Conservation (phyloP, 73 alveolate species). For the Chromera velia region DNA sequence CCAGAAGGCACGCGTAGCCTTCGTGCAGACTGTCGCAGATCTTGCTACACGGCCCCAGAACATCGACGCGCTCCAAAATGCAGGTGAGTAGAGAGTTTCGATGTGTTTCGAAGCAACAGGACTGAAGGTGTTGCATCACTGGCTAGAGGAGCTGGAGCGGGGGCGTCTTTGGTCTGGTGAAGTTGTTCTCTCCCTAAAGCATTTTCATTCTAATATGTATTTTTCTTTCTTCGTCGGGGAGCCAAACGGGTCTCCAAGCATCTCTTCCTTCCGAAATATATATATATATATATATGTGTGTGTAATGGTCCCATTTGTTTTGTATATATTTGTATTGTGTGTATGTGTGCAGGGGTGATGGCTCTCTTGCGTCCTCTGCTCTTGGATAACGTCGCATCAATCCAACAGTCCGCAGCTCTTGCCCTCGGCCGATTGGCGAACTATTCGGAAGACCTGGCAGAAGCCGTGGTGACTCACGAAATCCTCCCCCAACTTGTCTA, state of each 20-base stretch:
- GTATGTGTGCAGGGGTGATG: slow-evolving; percentile 76
- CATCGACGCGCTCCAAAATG: slow-evolving; percentile 92
- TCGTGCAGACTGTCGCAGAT: slow-evolving; percentile 98
- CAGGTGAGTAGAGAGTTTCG: slow-evolving; percentile 55
- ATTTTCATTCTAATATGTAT: no score
- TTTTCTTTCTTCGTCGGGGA: no score
- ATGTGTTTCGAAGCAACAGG: neutral
- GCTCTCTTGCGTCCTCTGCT: slow-evolving; percentile 92
- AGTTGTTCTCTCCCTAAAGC: no score
- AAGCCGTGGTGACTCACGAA: slow-evolving; percentile 93
- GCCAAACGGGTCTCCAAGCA: no score
- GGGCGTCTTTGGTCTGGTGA: no score
- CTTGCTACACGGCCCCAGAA: slow-evolving; percentile 96
- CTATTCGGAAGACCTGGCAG: slow-evolving; percentile 88
- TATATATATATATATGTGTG: no score
- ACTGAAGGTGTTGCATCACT: no score
- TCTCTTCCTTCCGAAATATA: no score
- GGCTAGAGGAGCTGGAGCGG: no score
- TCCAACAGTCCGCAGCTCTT: slow-evolving; percentile 94
- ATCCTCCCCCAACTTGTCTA: slow-evolving; percentile 91
- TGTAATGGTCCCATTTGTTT: no score
- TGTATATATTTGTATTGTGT: no score
- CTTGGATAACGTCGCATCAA: slow-evolving; percentile 95
- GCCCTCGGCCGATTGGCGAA: slow-evolving; percentile 98
- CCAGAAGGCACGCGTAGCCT: slow-evolving; percentile 78